A percentile compares a stretch with the other conserved stretches of the same genome.
Conservation (phyloP, 805 yeast genomes). For the Starmera amethionina region DNA sequence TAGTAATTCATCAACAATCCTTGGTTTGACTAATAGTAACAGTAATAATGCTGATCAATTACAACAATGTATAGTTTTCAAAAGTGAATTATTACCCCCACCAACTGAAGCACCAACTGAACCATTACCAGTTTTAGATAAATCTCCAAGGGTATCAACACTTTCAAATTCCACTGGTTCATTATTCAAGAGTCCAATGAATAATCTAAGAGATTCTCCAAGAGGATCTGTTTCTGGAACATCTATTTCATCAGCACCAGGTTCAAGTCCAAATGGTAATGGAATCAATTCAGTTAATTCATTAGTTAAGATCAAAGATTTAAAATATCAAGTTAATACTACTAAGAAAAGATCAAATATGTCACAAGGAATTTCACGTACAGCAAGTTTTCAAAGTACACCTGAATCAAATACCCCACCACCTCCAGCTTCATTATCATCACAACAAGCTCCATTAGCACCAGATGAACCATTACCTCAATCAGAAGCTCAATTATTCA, state of each 20-base stretch:
- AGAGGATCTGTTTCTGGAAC: conserved; percentile 35
- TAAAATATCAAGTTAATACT: conserved; percentile 9
- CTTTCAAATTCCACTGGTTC: conserved; percentile 1
- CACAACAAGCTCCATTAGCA: too few relatives aligned
- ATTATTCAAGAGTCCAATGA: conserved; percentile 8
- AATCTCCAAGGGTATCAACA: background rate
- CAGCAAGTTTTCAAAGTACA: conserved; percentile 6
- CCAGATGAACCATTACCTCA: too few relatives aligned
- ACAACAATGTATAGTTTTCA: conserved; percentile 6
- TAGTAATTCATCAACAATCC: conserved; percentile 19
- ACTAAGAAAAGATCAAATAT: conserved; percentile 6
- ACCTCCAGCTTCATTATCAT: too few relatives aligned
- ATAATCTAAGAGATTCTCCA: conserved; percentile 27
- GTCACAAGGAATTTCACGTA: too few relatives aligned
- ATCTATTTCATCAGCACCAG: background rate
- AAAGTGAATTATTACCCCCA: conserved; percentile 35
- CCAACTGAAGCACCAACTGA: conserved; percentile 47
- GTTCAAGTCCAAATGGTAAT: background rate
- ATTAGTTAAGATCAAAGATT: conserved; percentile 11
- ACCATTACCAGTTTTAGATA: conserved; percentile 28
- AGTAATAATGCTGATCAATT: conserved; percentile 10
- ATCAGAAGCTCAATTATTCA: too few relatives aligned
- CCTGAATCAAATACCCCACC: background rate
- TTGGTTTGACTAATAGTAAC: conserved; percentile 17
- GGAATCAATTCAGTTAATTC: background rate